phyloP scores from a whole-genome alignment of 140 eudicot genomes.

The Stevia rebaudiana region DNA sequence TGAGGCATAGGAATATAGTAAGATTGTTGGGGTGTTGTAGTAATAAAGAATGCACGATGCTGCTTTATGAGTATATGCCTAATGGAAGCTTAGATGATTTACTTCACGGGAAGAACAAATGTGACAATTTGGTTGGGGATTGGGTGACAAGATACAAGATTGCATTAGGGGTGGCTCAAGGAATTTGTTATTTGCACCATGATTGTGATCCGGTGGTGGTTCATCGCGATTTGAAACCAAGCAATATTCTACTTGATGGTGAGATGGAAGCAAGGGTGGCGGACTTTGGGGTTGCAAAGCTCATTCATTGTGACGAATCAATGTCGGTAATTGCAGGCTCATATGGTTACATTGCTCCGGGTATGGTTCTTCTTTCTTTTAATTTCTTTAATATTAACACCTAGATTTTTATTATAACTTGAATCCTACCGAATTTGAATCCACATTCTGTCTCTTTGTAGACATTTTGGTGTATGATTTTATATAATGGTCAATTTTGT shows the following conservation, averaged over 20 bases:
- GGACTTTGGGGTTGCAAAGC: slow-evolving; percentile 93
- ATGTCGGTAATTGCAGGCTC: slow-evolving; percentile 99
- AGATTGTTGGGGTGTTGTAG: slow-evolving; percentile 89
- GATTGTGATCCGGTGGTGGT: slow-evolving; percentile 94
- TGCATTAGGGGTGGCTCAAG: slow-evolving; percentile 94
- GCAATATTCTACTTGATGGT: slow-evolving; percentile 71
- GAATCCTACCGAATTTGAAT: too few species aligned
- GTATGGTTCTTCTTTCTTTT: too few species aligned
- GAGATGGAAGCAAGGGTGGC: slow-evolving; percentile 98
- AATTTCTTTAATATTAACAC: too few species aligned
- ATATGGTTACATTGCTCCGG: slow-evolving; percentile 95
- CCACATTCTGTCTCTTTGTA: too few species aligned
- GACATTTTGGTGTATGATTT: too few species aligned
- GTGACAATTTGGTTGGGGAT: slow-evolving; percentile 68
- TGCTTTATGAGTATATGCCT: slow-evolving; percentile 97
- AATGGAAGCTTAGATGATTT: slow-evolving; percentile 86
- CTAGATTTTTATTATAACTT: too few species aligned
- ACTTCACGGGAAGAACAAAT: slow-evolving; percentile 70
- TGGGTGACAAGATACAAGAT: slow-evolving; percentile 89
- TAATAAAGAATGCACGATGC: slow-evolving; percentile 74
- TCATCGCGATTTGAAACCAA: slow-evolving; percentile 94
- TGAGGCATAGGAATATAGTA: slow-evolving; percentile 87
- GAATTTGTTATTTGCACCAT: slow-evolving; percentile 89
- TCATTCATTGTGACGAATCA: slow-evolving; percentile 69
- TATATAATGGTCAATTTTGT: too few species aligned